Base-by-base conservation (phyloP, 495 filamentous ascomycete species). In the Aspergillus homomorphus region DNA sequence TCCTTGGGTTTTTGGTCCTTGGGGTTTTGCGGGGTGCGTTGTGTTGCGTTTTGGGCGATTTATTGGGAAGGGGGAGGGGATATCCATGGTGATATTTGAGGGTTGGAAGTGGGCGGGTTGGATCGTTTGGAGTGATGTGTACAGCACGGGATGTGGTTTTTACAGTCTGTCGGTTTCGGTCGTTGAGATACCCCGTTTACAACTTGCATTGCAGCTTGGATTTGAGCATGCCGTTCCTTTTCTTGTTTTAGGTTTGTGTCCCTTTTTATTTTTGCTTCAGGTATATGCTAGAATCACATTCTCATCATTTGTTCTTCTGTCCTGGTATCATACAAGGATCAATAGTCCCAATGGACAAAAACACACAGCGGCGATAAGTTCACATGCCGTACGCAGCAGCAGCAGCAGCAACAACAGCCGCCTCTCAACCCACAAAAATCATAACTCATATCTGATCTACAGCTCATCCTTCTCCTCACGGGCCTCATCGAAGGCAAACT, bases 401-500 rank as follows among this genome's bases (percentile, higher is more conserved):
- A 10, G 10, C 26, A 30, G 4, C 19, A 50, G 28, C 12, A 41
- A 18, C 9, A 54, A 10, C 18, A 42, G 20, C 19, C 26, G 23
- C 21, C 14, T 8, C 49, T 51, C 22, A 16, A 24, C 46, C 49
- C 28, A 44, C 22, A n/a, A n/a, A n/a, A n/a, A 51, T 18, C 52
- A 24, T 46, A 55, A 18, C 18, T 21, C 24, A 22, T 15, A 19
- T 24, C 2, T 44, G 53, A 52, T 70, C 79, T 84, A 91, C 69
- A 91, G 77, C 80, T 92, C 88, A 66, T 90, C 87, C 78, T 89
- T 88, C 23, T 72, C 69, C 24, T 56, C 63, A 61, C 67, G 62
- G 53, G 75, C 68, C 50, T 69, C 66, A 52, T 75, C 69, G 15
- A 65, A 72, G 62, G 86, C 72, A 70, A 97, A 98, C 73, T 81